These are phyloP conservation scores for Lactarius indigo DNA, from an alignment of 768 basidiomycete species.

Conservation along the genomic window DNA sequence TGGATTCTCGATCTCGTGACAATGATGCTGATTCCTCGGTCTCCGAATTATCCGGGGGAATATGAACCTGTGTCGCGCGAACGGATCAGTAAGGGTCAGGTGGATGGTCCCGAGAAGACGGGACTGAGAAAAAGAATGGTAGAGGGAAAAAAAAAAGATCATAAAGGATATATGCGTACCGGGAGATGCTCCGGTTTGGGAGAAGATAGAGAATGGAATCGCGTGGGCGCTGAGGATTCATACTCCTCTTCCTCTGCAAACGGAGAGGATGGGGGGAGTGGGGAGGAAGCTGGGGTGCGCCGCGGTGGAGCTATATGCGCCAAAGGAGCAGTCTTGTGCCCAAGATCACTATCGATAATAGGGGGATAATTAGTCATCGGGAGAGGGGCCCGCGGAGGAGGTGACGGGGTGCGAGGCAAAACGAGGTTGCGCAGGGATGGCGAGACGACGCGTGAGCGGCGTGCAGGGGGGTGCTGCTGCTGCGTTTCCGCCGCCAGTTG, in stretches of 20 bases:
- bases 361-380: background rate
- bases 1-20: constrained; percentile 6
- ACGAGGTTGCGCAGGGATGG: constrained; percentile 19
- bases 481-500: background rate
- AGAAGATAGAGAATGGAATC: constrained; percentile 1
- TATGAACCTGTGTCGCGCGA: background rate
- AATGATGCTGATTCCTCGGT: background rate
- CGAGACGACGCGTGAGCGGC: constrained; percentile 11
- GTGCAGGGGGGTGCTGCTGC: background rate
- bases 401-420: constrained; percentile 14
- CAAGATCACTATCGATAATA: constrained; percentile 13
- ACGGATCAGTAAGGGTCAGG: constrained; percentile 1
- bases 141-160: background rate
- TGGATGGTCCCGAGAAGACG: background rate
- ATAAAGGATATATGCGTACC: constrained; percentile 4
- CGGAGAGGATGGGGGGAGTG: constrained; percentile 25
- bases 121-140: background rate
- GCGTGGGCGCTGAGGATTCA: background rate
- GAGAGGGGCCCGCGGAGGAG: constrained; percentile 12
- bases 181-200: constrained; percentile 3
- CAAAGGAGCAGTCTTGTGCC: background rate
- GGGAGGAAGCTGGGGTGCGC: constrained; percentile 14
- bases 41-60: constrained; percentile 1
- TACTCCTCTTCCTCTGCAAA: constrained; percentile 17
- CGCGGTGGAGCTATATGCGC: constrained; percentile 6